These are phyloP conservation scores for Triticum turgidum DNA, from an alignment of 176 grass and related monocot genomes.

Conservation along the genomic window DNA sequence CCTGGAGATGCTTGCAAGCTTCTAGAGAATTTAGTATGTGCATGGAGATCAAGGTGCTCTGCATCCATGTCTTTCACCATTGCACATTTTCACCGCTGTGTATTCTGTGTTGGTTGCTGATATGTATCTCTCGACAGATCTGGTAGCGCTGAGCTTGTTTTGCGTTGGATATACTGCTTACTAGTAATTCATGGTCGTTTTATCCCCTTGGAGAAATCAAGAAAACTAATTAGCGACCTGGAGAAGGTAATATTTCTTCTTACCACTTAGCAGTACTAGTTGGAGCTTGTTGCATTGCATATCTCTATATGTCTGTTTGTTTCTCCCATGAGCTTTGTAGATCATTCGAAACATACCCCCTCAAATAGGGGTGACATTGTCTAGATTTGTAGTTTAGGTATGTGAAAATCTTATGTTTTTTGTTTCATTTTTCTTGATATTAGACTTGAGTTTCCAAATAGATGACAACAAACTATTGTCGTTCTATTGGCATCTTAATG, in stretches of 20 bases:
- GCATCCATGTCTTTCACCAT: background rate
- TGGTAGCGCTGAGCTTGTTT: constrained; percentile 51
- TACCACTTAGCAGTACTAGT: background rate
- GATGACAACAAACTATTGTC: background rate
- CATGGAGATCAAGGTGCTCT: constrained; percentile 75
- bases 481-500: background rate
- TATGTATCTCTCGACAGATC: constrained; percentile 52
- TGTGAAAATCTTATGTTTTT: background rate
- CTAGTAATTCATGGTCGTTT: constrained; percentile 67
- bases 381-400: background rate
- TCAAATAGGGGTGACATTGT: background rate
- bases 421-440: background rate
- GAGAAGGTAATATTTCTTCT: constrained; percentile 58
- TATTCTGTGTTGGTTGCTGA: constrained; percentile 11
- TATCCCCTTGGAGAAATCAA: constrained; percentile 55
- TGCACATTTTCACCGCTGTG: background rate
- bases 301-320: constrained; percentile 8
- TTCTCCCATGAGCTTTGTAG: constrained; percentile 7
- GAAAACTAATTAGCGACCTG: constrained; percentile 47
- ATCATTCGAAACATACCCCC: background rate
- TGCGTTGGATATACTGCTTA: constrained; percentile 82
- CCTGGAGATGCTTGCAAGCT: constrained; percentile 66
- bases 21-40: constrained; percentile 62
- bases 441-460: background rate
- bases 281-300: background rate